These are phyloP conservation scores for Diaporthe aspalathi DNA, from an alignment of 2,329 filamentous ascomycete species.

Conservation along the genomic window DNA sequence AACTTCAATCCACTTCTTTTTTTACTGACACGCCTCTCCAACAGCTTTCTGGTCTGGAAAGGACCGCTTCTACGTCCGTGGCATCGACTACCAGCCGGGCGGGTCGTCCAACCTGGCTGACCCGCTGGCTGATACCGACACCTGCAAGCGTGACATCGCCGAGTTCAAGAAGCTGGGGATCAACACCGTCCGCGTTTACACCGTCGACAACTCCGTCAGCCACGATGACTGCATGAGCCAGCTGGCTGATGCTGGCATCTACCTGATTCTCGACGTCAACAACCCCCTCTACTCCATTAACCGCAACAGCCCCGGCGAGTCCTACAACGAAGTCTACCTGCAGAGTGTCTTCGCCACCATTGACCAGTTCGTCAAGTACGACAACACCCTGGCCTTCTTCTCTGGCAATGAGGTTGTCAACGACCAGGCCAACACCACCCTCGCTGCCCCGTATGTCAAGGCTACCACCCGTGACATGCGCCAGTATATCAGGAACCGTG, in stretches of 20 bases:
- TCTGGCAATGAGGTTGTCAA: constrained; percentile 86
- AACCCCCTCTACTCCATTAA: constrained; percentile 90
- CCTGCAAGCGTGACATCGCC: constrained; percentile 82
- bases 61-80: constrained; percentile 69
- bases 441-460: constrained; percentile 79
- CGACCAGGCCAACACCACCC: constrained; percentile 70
- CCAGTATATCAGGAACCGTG: constrained; percentile 72
- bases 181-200: constrained; percentile 94
- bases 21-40: background rate
- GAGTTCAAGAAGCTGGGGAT: constrained; percentile 88
- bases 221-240: constrained; percentile 89
- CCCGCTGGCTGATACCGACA: constrained; percentile 76
- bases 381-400: constrained; percentile 89
- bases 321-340: constrained; percentile 89
- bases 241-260: constrained; percentile 87
- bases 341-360: constrained; percentile 89
- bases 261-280: constrained; percentile 92
- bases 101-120: constrained; percentile 70
- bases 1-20: background rate
- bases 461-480: constrained; percentile 82
- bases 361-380: constrained; percentile 83
- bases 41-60: constrained; percentile 66
- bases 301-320: constrained; percentile 75
- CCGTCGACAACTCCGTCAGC: constrained; percentile 84
- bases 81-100: constrained; percentile 73